These are phyloP conservation scores for Helotiales sp. DNA, from an alignment of 2,329 filamentous ascomycete species.

Conservation along the genomic window DNA sequence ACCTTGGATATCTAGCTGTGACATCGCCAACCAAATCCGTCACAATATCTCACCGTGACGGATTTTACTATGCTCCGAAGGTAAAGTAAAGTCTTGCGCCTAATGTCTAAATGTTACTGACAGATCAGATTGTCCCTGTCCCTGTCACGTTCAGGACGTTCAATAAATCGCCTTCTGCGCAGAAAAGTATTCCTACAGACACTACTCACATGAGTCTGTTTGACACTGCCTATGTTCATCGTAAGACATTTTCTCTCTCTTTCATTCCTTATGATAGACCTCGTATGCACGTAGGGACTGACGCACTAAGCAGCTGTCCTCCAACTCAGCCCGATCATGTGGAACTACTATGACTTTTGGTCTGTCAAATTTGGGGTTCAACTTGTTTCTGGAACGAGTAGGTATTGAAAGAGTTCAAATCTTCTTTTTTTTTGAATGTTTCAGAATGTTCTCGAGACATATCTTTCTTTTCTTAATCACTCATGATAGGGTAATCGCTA, in stretches of 20 bases:
- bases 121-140: conserved; percentile 1
- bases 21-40: conserved; percentile 50
- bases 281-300: neutral
- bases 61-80: conserved; percentile 53
- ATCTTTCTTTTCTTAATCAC: too few relatives aligned
- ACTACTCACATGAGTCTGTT: conserved; percentile 54
- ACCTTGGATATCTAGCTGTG: conserved; percentile 51
- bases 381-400: conserved; percentile 52
- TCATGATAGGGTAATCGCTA: too few relatives aligned
- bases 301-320: neutral
- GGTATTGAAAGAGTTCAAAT: too few relatives aligned
- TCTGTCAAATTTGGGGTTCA: conserved; percentile 1
- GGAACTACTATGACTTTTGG: conserved; percentile 1
- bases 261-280: too few relatives aligned
- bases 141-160: neutral
- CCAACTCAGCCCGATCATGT: neutral
- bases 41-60: conserved; percentile 51
- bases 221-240: conserved; percentile 56
- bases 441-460: too few relatives aligned
- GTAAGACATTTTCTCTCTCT: too few relatives aligned
- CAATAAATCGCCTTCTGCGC: conserved; percentile 11
- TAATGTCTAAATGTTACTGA: conserved; percentile 5
- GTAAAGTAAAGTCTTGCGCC: conserved; percentile 38
- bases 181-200: conserved; percentile 50
- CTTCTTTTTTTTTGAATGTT: too few relatives aligned